These are phyloP conservation scores for Suhomyces bokatorum DNA, from an alignment of 1,139 yeast genomes.

Conservation along the genomic window DNA sequence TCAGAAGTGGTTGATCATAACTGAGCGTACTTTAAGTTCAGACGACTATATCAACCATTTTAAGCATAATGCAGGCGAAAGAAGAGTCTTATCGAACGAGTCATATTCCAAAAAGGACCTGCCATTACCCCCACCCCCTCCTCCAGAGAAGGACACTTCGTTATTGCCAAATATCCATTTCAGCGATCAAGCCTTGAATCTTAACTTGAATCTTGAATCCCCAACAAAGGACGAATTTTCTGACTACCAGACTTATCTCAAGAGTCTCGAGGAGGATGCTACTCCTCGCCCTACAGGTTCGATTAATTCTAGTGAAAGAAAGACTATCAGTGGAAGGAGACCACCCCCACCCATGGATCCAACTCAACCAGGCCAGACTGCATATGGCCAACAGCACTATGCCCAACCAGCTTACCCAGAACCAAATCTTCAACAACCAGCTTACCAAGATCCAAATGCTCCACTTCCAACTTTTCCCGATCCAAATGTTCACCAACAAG, in stretches of 20 bases:
- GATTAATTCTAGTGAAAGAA: conserved; percentile 1
- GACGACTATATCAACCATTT: conserved; percentile 40
- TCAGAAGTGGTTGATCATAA: conserved; percentile 80
- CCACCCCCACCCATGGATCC: conserved; percentile 20
- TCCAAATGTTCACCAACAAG: not conserved
- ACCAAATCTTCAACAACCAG: not conserved
- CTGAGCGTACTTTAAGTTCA: conserved; percentile 59
- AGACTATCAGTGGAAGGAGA: conserved; percentile 12
- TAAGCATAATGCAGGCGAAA: conserved; percentile 13
- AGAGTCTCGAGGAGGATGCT: conserved; percentile 12
- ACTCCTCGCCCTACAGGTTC: not conserved
- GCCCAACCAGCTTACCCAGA: not conserved
- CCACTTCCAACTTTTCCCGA: conserved; percentile 1
- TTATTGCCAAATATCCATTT: conserved; percentile 17
- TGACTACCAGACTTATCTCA: conserved; percentile 17
- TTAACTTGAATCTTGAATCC: conserved; percentile 11
- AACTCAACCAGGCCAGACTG: not conserved
- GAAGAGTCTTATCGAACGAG: conserved; percentile 20
- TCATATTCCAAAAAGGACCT: conserved; percentile 21
- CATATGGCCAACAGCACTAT: not conserved
- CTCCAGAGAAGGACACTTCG: conserved; percentile 25
- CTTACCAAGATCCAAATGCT: not conserved
- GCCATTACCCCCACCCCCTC: conserved; percentile 35
- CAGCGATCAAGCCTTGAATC: conserved; percentile 15
- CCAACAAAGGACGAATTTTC: conserved; percentile 11